Base-by-base conservation (phyloP, 2,329 filamentous ascomycete species). In the Aureobasidium sp. region DNA sequence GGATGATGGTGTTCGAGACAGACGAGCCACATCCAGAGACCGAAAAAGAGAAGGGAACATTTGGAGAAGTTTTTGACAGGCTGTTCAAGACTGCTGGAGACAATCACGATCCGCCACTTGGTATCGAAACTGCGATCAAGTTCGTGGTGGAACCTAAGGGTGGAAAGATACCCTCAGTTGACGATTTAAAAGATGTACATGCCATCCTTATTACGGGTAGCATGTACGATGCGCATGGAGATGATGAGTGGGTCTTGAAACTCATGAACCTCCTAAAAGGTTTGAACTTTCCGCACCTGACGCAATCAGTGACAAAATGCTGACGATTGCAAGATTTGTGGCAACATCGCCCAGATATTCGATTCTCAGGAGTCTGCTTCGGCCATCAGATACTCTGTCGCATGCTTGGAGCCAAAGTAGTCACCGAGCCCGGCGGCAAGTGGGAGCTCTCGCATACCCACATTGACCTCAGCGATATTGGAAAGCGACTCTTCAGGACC, bases 1-100 rank as follows among this genome's bases (percentile, higher is more conserved):
- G 52, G 7, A 72, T 74, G 62, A 67, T 82, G 51, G 77, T 83
- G 55, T 71, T 83, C 6, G 79, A 83, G 63, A 82, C 79, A 0
- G 79, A 83, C 59, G 69, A 73, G 52, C 72, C 77, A 22, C 74
- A 80, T 57, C 73, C 75, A 11, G 70, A 79, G 6, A 79, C 76
- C 1, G 63, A 74, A 40, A 61, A 68, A 16, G 68, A 73, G 40
- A 70, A 66, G n/a, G 79, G 79, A 12, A 71, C 71, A 5, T 82
- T 81, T 59, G 78, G 77, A 7, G 66, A 79, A 35, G 75, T 82
- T 21, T 62, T 81, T 8, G 70, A 80, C 56, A 59, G 69, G 1
- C 71, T 79, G 34, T 79, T 82, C 56, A 65, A 69, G 19, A 64
- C 69, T 29, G 79, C 78, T 2, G 80, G 79, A 3, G 63, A 70